These are phyloP conservation scores for Plantago rigida DNA, from an alignment of 305 asterid species.

Conservation along the genomic window DNA sequence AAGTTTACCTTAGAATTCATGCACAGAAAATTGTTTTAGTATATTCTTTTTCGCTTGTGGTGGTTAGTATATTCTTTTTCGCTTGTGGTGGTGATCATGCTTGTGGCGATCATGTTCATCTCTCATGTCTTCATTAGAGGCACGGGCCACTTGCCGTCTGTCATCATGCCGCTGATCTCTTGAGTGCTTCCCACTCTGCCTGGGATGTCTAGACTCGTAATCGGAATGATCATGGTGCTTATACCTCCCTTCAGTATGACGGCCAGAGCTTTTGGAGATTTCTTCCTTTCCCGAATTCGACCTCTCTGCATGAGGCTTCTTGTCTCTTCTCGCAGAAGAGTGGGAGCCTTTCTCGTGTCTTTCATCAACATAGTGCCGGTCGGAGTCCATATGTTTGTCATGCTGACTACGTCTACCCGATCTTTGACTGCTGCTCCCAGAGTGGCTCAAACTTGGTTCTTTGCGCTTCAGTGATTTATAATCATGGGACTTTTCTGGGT, in stretches of 20 bases:
- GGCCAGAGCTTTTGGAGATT: conserved; percentile 36
- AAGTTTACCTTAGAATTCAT: conserved; percentile 35
- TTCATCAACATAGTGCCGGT: conserved; percentile 28
- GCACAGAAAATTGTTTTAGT: conserved; percentile 30
- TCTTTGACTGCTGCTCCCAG: conserved; percentile 43
- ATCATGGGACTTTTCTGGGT: conserved; percentile 35
- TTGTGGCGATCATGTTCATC: conserved; percentile 22
- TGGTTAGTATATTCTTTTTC: conserved; percentile 24
- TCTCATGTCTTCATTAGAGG: conserved; percentile 26
- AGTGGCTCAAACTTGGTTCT: conserved; percentile 36
- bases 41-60: conserved; percentile 35
- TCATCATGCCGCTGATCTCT: conserved; percentile 25
- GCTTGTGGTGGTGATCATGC: neutral
- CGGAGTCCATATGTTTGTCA: conserved; percentile 4
- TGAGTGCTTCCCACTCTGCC: conserved; percentile 10
- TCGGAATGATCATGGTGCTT: conserved; percentile 26
- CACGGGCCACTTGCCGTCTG: conserved; percentile 25
- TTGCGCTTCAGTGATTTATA: conserved; percentile 29
- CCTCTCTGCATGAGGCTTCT: conserved; percentile 33
- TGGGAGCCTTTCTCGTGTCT: conserved; percentile 39
- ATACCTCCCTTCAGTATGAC: conserved; percentile 37
- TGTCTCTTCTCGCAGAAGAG: conserved; percentile 38
- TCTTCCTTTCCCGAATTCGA: conserved; percentile 31
- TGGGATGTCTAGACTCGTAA: conserved; percentile 11
- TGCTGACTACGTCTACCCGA: neutral